Base-by-base conservation (phyloP, 1,284 basidiomycete species). In the Pseudozyma sp. region DNA sequence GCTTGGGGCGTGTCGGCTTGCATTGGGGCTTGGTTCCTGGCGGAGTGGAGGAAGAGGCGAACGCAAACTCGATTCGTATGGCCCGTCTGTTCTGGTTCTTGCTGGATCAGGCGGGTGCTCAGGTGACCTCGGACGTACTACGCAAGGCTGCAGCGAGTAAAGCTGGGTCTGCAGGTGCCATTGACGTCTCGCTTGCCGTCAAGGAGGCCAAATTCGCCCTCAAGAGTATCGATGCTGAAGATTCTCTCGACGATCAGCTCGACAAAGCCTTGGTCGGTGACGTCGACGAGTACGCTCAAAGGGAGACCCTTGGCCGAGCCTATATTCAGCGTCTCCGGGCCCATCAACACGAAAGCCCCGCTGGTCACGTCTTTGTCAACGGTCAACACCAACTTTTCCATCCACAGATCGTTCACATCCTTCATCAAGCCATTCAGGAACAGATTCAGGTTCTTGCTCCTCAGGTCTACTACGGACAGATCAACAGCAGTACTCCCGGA, bases 331-430 rank as follows among this genome's bases (percentile, higher is more conserved):
- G 80, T 19, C 62, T 80, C 5, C 52, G 70, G 19, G 65, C 77
- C 3, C 57, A 57, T 1, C 57, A 48, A 10, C 31, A 35, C 4
- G 75, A 70, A 35, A 59, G 55, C 37, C 49, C 57, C 4, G 37
- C n/a, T n/a, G 84, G 84, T 1, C 81, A 88, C 87, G 29, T 85
- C 55, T 96, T 97, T 83, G 87, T 97, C 77, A 98, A 98, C 79
- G 96, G 96, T 14, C 93, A 91, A 78, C 89, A 92, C 80, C 88
- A 90, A 34, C 85, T 88, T 7, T 85, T 93, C 64, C 91, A 92
- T 62, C 93, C 94, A 70, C 79, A 90, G 86, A 30, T 78, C 43
- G 52, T 71, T 7, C 64, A 74, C 17, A 35, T 65, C 1, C 31
- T 82, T 1, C 75, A 75, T 35, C 64, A 73, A 19, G n/a, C 70